These are phyloP conservation scores for Penicillium pulvis DNA, from an alignment of 495 filamentous ascomycete species.

Conservation along the genomic window DNA sequence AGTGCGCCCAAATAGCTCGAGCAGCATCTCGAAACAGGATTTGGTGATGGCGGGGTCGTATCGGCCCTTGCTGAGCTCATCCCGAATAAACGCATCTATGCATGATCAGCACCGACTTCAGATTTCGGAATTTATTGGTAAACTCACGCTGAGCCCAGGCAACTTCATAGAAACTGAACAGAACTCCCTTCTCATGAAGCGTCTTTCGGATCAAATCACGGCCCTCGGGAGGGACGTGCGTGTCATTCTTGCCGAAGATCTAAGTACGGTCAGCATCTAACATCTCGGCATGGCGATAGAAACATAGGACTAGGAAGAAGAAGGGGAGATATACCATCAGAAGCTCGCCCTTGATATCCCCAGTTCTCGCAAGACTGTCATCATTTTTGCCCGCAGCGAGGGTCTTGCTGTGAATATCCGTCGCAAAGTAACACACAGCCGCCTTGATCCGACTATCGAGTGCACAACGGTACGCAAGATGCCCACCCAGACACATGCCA, in stretches of 20 bases:
- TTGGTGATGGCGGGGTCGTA: conserved; percentile 88
- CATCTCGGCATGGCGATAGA: background rate
- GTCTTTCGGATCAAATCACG: conserved; percentile 85
- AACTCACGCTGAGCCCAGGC: conserved; percentile 84
- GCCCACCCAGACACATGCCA: conserved; percentile 95
- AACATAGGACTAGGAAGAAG: background rate
- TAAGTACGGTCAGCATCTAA: conserved; percentile 12
- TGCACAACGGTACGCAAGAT: conserved; percentile 82
- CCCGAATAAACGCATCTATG: conserved; percentile 87
- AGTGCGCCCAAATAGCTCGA: conserved; percentile 80
- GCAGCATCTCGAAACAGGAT: conserved; percentile 88
- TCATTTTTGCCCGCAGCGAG: conserved; percentile 71
- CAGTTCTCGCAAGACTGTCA: conserved; percentile 61
- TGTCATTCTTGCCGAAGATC: conserved; percentile 88
- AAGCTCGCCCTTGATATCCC: conserved; percentile 79
- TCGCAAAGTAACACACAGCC: conserved; percentile 88
- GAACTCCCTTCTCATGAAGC: conserved; percentile 71
- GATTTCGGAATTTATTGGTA: background rate
- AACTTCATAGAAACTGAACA: conserved; percentile 84
- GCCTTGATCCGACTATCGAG: conserved; percentile 76
- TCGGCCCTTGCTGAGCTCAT: conserved; percentile 88
- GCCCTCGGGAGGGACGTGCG: conserved; percentile 83
- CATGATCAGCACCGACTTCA: background rate
- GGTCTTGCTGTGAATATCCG: conserved; percentile 79
- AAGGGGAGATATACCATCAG: conserved; percentile 55